These are phyloP conservation scores for Kodamaea anthophila DNA, from an alignment of 1,139 yeast species.

Conservation along the genomic window DNA sequence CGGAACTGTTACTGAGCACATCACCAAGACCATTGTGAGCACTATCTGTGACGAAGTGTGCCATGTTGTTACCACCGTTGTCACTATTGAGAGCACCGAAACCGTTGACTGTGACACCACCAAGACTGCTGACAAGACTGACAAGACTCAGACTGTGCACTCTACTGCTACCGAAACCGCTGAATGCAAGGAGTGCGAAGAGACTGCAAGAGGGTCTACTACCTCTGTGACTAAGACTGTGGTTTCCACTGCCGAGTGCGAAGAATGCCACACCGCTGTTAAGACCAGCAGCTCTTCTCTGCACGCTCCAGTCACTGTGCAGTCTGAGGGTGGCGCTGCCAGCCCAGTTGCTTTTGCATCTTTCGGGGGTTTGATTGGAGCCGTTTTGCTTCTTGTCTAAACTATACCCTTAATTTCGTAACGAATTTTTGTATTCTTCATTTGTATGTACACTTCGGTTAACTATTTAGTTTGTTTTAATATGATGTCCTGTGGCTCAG, in stretches of 20 bases:
- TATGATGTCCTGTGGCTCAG: no score
- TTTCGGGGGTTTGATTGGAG: constrained; percentile 6
- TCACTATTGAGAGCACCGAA: not conserved
- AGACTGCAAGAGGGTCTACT: no score
- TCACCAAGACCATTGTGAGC: not conserved
- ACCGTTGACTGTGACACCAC: not conserved
- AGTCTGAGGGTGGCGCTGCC: constrained; percentile 7
- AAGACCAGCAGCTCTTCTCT: not conserved
- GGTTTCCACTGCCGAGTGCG: not conserved
- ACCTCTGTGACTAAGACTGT: not conserved
- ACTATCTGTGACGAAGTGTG: no score
- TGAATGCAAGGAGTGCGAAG: no score
- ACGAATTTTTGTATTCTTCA: no score
- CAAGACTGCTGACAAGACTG: no score
- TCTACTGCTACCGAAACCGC: no score
- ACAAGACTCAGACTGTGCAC: not conserved
- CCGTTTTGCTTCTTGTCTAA: constrained; percentile 1
- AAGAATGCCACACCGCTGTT: not conserved
- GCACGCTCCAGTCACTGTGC: not conserved
- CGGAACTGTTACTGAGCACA: not conserved
- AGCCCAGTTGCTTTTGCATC: constrained; percentile 7
- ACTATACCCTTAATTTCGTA: not conserved
- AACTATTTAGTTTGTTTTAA: no score
- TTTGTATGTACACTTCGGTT: no score
- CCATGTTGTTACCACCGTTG: not conserved